Conservation (phyloP, 352 stramenopile species). For the Pythium periplocum region DNA sequence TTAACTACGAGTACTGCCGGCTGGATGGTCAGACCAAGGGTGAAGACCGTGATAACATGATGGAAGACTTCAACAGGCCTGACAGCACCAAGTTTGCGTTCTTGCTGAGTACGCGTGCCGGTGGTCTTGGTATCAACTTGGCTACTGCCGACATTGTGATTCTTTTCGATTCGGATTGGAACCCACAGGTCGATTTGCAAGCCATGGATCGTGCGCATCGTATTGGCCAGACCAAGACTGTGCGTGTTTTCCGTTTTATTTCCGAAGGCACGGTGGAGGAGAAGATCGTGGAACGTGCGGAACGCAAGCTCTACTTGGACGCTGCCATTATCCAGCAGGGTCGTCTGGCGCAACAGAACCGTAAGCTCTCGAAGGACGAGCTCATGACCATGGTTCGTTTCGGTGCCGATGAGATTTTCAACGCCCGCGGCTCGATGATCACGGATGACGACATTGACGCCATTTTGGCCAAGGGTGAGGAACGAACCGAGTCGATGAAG, state of each 20-base stretch:
- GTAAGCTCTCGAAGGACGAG: constrained; percentile 94
- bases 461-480: constrained; percentile 87
- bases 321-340: constrained; percentile 99
- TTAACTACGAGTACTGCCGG: constrained; percentile 80
- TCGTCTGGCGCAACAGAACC: constrained; percentile 90
- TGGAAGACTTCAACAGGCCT: constrained; percentile 98
- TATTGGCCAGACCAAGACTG: constrained; percentile 98
- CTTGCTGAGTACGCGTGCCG: constrained; percentile 94
- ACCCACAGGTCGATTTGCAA: constrained; percentile 98
- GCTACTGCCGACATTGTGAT: constrained; percentile 99
- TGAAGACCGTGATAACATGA: constrained; percentile 86
- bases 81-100: constrained; percentile 97
- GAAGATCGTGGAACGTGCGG: constrained; percentile 97
- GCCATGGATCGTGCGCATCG: constrained; percentile 97
- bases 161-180: constrained; percentile 98
- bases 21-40: constrained; percentile 82
- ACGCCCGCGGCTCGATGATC: constrained; percentile 83
- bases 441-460: constrained; percentile 92
- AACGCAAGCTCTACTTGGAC: constrained; percentile 98
- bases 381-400: constrained; percentile 97
- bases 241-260: constrained; percentile 98
- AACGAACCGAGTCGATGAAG: constrained; percentile 88
- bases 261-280: constrained; percentile 98
- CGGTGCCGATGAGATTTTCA: constrained; percentile 87
- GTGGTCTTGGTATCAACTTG: constrained; percentile 98